A percentile compares a stretch with the other conserved stretches of the same genome.
Evolutionary conservation across 345 rosid species (phyloP).

Genomic region (Bruguiera parviflora): DNA sequence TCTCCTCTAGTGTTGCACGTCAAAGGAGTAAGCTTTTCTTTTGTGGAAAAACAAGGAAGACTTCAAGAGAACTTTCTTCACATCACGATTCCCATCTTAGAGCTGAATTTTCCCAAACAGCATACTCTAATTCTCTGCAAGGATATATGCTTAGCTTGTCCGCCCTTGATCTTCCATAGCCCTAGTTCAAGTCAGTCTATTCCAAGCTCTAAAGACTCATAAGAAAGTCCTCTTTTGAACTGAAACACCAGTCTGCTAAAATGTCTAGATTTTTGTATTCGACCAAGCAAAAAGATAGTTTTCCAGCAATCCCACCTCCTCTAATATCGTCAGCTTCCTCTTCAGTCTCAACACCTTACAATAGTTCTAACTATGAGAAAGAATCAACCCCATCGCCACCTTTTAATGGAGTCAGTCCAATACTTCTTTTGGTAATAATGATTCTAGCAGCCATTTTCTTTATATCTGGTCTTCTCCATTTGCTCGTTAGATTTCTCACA

Average conservation of each 20-base stretch:
- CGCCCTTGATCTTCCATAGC: neutral
- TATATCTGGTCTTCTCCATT: slow-evolving; percentile 54
- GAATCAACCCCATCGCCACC: slow-evolving; percentile 30
- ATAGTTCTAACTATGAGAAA: slow-evolving; percentile 16
- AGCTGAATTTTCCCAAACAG: slow-evolving; percentile 11
- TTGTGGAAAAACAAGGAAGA: neutral
- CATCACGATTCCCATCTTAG: slow-evolving; percentile 6
- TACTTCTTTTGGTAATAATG: slow-evolving; percentile 44
- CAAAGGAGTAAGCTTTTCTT: slow-evolving; percentile 5
- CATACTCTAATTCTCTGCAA: slow-evolving; percentile 13
- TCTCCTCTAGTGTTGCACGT: neutral
- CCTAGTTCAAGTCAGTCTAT: slow-evolving; percentile 17
- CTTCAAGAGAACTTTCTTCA: slow-evolving; percentile 1
- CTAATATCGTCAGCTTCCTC: slow-evolving; percentile 13
- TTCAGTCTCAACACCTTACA: slow-evolving; percentile 17
- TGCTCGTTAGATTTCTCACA: slow-evolving; percentile 48
- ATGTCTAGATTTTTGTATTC: slow-evolving; percentile 32
- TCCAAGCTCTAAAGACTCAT: neutral
- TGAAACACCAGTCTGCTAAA: slow-evolving; percentile 12
- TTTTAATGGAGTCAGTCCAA: slow-evolving; percentile 42
- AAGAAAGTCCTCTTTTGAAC: slow-evolving; percentile 5
- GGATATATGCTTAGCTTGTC: slow-evolving; percentile 23
- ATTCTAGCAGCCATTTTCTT: slow-evolving; percentile 52
- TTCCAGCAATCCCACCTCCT: slow-evolving; percentile 30
- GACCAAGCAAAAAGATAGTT: slow-evolving; percentile 21